Evolutionary conservation across 192 early-diverging fungal species (phyloP).

Genomic region (Paraglomus occultum): DNA sequence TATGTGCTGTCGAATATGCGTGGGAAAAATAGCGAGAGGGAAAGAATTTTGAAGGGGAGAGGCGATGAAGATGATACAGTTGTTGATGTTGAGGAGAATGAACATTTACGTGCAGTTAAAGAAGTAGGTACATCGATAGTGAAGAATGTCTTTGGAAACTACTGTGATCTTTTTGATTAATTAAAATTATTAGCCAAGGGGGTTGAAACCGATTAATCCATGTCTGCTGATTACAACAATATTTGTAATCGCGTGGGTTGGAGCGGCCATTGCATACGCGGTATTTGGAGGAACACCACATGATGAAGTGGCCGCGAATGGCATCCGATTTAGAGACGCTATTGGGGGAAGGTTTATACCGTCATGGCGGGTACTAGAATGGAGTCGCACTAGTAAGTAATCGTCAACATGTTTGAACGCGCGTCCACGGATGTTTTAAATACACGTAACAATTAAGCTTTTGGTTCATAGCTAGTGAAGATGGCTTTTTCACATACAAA

Average conservation of each 20-base stretch:
- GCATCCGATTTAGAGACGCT: constrained; percentile 11
- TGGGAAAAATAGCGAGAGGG: neutral
- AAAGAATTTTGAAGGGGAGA: constrained; percentile 13
- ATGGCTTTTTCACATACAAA: constrained; percentile 22
- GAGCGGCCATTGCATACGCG: constrained; percentile 7
- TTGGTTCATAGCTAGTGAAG: neutral
- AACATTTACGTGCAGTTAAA: no score
- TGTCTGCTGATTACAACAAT: constrained; percentile 18
- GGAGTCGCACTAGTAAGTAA: neutral
- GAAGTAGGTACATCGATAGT: neutral
- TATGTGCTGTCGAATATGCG: no score
- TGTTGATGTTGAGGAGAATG: constrained; percentile 11
- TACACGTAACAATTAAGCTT: neutral
- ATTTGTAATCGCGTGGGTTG: constrained; percentile 14
- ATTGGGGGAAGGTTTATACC: constrained; percentile 1
- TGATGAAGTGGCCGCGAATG: neutral
- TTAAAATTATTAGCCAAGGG: neutral
- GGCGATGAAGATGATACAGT: constrained; percentile 22
- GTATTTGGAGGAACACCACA: neutral
- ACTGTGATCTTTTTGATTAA: neutral
- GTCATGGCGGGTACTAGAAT: neutral
- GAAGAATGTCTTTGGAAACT: neutral
- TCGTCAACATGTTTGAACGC: neutral
- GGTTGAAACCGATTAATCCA: neutral
- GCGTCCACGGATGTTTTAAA: neutral